Evolutionary conservation across 2,329 filamentous ascomycete species (phyloP), one percentile per base, ranked within the genome.

Genomic region (Ophiostoma novo-ulmi): DNA sequence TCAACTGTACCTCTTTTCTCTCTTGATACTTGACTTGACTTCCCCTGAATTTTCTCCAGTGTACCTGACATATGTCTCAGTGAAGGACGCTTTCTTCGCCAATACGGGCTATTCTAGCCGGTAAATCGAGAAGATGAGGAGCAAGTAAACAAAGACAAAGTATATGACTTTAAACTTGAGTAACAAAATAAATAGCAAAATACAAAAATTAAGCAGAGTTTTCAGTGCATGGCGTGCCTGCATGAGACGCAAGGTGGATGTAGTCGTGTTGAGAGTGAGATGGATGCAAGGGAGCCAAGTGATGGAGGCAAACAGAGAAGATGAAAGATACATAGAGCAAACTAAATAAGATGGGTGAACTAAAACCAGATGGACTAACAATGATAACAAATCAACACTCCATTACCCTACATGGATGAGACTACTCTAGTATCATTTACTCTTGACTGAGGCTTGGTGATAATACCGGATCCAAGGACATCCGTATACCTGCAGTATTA

Each of bases 51-150:
- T 31, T 58, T 64, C 61, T 64, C 61, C 61, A 64, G 61, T 64
- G 61, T 64, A 64, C 61, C 61, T 64, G 61, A n/a, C 61, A 64
- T 64, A 64, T 58, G 52, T 58, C 52, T 58, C 52, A 58, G n/a
- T 58, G n/a, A 58, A 58, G 52, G 52, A 14, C n/a, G 22, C 11
- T 26, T 31, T 58, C 52, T 58, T 26, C n/a, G n/a, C 52, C 52
- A 58, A 58, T 58, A 58, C 17, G 52, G 52, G n/a, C 20, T 7
- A 55, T 20, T 26, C 52, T 58, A 58, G 52, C 44, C 13, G 20
- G 44, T n/a, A 58, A 26, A 26, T 58, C 52, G n/a, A 58, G 52
- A 5, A 58, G 11, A 26, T 13, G n/a, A 58, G 1, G 8, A 11
- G 8, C 10, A 58, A 58, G 31, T 31, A 3, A 58, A 3, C 17